phyloP scores from a whole-genome alignment of 2,329 filamentous ascomycete species.

The Penicillium sp. region DNA sequence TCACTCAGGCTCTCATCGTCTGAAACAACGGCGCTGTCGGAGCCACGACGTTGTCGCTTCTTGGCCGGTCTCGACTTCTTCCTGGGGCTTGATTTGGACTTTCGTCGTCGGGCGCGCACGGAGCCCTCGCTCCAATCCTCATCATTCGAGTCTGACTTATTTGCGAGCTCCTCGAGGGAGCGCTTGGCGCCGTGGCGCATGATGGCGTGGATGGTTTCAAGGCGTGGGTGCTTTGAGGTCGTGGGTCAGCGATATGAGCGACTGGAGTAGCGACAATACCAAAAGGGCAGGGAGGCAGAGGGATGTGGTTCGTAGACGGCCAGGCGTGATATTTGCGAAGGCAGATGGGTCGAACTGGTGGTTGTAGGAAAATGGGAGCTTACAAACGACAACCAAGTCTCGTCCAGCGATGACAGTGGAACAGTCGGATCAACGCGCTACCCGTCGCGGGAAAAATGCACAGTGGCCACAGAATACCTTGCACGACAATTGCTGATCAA shows the following conservation, averaged over 20 bases:
- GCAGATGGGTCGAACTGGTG: too few species aligned
- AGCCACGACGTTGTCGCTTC: conserved; percentile 46
- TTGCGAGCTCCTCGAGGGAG: conserved; percentile 43
- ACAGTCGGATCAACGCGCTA: conserved; percentile 1
- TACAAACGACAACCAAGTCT: conserved; percentile 13
- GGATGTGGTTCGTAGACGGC: too few species aligned
- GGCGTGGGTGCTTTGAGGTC: not conserved
- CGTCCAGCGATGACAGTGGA: conserved; percentile 12
- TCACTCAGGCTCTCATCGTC: conserved; percentile 41
- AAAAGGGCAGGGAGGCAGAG: not conserved
- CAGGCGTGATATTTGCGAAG: too few species aligned
- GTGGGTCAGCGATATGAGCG: not conserved
- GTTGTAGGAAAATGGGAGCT: too few species aligned
- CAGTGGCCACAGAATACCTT: not conserved
- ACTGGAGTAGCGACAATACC: not conserved
- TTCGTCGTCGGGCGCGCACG: conserved; percentile 27
- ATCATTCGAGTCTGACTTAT: conserved; percentile 46
- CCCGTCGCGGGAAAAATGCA: not conserved
- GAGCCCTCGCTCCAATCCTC: conserved; percentile 45
- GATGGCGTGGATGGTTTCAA: conserved; percentile 11
- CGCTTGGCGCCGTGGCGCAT: conserved; percentile 41
- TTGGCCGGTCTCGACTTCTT: conserved; percentile 36
- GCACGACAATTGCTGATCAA: conserved; percentile 22
- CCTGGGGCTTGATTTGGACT: conserved; percentile 30
- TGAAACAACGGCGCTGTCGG: conserved; percentile 44